These are phyloP conservation scores for Hemerocallis citrina DNA, from an alignment of 106 monocot species.

Conservation along the genomic window DNA sequence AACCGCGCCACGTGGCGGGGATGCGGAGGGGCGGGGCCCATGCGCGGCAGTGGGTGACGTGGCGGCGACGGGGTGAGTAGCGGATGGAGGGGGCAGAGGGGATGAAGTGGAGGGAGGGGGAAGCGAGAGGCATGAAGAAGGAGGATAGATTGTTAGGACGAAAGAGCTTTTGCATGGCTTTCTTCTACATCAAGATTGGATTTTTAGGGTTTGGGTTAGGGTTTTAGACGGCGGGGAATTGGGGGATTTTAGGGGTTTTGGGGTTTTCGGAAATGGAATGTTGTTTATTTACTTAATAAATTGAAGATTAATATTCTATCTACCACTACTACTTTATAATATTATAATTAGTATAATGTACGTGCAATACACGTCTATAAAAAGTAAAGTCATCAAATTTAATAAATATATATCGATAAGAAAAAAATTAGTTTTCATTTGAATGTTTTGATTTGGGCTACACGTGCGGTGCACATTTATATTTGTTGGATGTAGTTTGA, in stretches of 20 bases:
- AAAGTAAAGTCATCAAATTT: no score
- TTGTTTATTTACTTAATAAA: no score
- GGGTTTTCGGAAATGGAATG: neutral
- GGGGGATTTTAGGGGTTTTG: neutral
- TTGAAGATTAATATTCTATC: no score
- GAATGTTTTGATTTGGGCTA: no score
- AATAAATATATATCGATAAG: no score
- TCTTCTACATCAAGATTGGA: neutral
- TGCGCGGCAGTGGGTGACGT: slow-evolving; percentile 1
- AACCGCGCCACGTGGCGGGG: slow-evolving; percentile 6
- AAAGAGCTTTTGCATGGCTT: slow-evolving; percentile 36
- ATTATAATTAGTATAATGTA: no score
- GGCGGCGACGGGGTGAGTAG: neutral
- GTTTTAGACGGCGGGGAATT: no score
- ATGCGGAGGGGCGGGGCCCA: slow-evolving; percentile 7
- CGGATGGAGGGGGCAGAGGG: neutral
- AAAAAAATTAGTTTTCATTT: no score
- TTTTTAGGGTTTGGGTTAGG: neutral
- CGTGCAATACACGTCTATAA: no score
- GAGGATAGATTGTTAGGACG: slow-evolving; percentile 4
- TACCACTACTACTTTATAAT: no score
- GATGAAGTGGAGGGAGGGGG: neutral
- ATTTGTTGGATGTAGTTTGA: no score
- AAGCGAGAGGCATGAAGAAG: slow-evolving; percentile 1
- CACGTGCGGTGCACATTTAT: no score